phyloP scores from a whole-genome alignment of 495 filamentous ascomycete species.

The Xylaria palmicola region DNA sequence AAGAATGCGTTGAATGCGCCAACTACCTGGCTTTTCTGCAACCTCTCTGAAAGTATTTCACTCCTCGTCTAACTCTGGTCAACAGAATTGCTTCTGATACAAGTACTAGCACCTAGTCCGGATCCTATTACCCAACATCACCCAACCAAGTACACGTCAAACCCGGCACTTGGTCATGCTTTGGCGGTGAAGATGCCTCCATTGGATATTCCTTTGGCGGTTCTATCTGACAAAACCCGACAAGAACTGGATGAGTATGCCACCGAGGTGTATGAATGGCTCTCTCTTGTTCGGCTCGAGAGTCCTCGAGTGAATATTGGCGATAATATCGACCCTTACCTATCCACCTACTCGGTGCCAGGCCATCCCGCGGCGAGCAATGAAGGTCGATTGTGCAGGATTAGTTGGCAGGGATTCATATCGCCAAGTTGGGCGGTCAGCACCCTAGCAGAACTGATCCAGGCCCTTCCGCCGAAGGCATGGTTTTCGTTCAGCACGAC shows the following conservation, averaged over 20 bases:
- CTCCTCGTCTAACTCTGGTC: neutral
- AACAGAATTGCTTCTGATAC: neutral
- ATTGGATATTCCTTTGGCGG: slow-evolving; percentile 42
- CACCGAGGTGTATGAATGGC: slow-evolving; percentile 76
- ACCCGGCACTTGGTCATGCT: slow-evolving; percentile 30
- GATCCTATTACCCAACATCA: slow-evolving; percentile 55
- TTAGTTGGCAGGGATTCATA: slow-evolving; percentile 56
- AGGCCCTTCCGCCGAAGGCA: slow-evolving; percentile 37
- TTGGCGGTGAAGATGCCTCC: slow-evolving; percentile 48
- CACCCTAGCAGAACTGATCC: slow-evolving; percentile 40
- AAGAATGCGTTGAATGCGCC: slow-evolving; percentile 74
- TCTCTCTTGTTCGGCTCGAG: slow-evolving; percentile 67
- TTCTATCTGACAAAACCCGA: slow-evolving; percentile 33
- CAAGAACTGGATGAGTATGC: slow-evolving; percentile 59
- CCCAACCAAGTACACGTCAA: slow-evolving; percentile 48
- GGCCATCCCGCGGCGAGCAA: slow-evolving; percentile 30
- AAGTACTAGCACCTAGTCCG: slow-evolving; percentile 38
- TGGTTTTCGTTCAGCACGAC: slow-evolving; percentile 53
- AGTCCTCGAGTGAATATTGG: slow-evolving; percentile 66
- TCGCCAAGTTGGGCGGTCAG: slow-evolving; percentile 46
- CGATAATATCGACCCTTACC: slow-evolving; percentile 77
- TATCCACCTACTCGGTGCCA: slow-evolving; percentile 77
- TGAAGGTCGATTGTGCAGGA: slow-evolving; percentile 40
- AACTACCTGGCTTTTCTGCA: slow-evolving; percentile 79
- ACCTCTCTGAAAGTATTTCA: slow-evolving; percentile 48